Evolutionary conservation across 805 yeast genomes (phyloP), one percentile per base, ranked within the genome.

Genomic region (Candida morakotiae): DNA sequence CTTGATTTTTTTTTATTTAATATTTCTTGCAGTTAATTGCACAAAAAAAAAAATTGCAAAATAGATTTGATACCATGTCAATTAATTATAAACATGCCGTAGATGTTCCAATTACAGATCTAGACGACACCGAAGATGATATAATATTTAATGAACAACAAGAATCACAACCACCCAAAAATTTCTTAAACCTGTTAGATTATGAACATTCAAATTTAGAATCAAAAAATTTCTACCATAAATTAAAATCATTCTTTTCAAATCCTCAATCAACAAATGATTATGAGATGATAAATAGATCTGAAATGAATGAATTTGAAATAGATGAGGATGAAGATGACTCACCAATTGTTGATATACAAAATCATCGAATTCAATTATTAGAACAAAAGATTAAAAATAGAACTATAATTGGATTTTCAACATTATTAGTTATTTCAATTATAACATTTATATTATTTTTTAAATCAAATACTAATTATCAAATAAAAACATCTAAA

Each of bases 61-160:
- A n/a, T n/a, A n/a, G n/a, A n/a, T n/a, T n/a, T n/a, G n/a, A n/a
- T n/a, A n/a, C n/a, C n/a, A 56, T 55, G 60, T 49, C 56, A 13
- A 45, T 37, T 10, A 46, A 51, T 28, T 50, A 44, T 38, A 39
- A 44, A 32, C 74, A 71, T 44, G 56, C 52, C 1, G 73, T 68
- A 5, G 85, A 79, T 43, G 51, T 74, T 3, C 84, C 83, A 0
- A 63, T 79, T 4, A 73, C 79, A 0, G 69, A 79, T 47, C 55
- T 79, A 38, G 83, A 79, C 46, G 70, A 63, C 17, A 48, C 49
- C 3, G 70, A 56, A 11, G 73, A 66, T 37, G 67, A 63, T 38
- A 40, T 56, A 14, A 30, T 61, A 3, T 53, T 54, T 40, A 41
- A 42, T 5, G 53, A 58, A 17, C 51, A 41, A 14, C 38, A 32